Conservation (phyloP, 78 protist genomes). For the Dictyostelium intermedium region DNA sequence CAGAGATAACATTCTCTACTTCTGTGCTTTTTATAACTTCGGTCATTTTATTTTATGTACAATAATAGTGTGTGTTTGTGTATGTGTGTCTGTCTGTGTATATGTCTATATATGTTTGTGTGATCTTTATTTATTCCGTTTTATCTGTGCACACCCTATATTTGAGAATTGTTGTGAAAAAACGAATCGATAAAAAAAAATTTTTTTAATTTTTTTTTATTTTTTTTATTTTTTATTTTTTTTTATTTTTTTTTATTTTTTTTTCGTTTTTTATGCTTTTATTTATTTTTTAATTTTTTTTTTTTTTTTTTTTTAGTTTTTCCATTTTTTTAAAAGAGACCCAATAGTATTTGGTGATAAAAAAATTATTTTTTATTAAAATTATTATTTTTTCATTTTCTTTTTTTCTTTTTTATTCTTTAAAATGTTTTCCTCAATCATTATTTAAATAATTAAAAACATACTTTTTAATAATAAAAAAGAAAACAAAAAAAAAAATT, state of each 20-base stretch:
- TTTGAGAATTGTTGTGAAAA: background rate
- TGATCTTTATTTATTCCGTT: too few species aligned
- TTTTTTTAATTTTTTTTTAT: background rate
- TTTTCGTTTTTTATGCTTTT: too few species aligned
- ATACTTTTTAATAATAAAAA: too few species aligned
- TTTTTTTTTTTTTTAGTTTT: background rate
- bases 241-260: background rate
- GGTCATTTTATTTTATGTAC: background rate
- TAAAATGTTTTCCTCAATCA: too few species aligned
- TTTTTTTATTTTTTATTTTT: background rate
- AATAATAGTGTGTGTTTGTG: background rate
- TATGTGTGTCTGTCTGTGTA: background rate
- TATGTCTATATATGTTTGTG: background rate
- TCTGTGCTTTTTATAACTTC: background rate
- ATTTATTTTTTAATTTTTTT: background rate
- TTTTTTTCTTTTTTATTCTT: too few species aligned
- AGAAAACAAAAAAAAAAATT: too few species aligned
- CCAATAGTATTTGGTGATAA: too few species aligned
- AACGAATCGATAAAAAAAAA: background rate
- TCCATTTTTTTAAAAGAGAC: too few species aligned
- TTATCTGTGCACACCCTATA: too few species aligned
- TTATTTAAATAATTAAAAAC: too few species aligned
- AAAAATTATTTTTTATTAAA: too few species aligned
- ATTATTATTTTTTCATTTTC: too few species aligned
- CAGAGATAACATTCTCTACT: slow-evolving; percentile 20